Percentiles rank a stretch among this genome's conserved stretches.
These are phyloP conservation scores for Pseudisothecium myosuroides DNA, from an alignment of 225 moss, liverwort and hornwort genomes.

Conservation along the genomic window DNA sequence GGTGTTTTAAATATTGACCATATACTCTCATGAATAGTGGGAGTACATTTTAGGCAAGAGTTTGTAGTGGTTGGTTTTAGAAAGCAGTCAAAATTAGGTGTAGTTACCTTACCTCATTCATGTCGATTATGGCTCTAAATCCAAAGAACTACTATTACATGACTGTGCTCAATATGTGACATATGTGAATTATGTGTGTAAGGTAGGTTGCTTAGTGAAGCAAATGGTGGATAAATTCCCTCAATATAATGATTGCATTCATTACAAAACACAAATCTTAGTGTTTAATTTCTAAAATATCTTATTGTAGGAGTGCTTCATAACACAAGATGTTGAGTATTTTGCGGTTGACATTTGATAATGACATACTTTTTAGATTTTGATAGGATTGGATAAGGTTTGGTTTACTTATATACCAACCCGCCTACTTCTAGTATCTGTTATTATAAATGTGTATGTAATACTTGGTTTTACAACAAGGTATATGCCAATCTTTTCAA, in stretches of 20 bases:
- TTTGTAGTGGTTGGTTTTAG: too few species aligned
- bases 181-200: neutral
- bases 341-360: accelerated
- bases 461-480: neutral
- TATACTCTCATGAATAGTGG: too few species aligned
- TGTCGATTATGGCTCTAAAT: neutral
- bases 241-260: neutral
- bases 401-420: neutral
- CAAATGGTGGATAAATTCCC: too few species aligned
- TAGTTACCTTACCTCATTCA: too few species aligned
- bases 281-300: accelerated
- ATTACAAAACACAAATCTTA: neutral
- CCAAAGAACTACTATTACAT: accelerated
- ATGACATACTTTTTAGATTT: neutral
- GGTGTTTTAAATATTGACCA: too few species aligned
- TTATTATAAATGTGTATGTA: accelerated
- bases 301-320: neutral
- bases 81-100: too few species aligned
- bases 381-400: accelerated
- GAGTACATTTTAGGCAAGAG: too few species aligned
- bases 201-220: neutral
- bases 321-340: neutral
- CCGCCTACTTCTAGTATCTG: too few species aligned
- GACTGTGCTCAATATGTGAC: neutral
- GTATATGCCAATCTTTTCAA: neutral